Conservation (phyloP, 352 stramenopile species). For the Globisporangium iwayamae region DNA sequence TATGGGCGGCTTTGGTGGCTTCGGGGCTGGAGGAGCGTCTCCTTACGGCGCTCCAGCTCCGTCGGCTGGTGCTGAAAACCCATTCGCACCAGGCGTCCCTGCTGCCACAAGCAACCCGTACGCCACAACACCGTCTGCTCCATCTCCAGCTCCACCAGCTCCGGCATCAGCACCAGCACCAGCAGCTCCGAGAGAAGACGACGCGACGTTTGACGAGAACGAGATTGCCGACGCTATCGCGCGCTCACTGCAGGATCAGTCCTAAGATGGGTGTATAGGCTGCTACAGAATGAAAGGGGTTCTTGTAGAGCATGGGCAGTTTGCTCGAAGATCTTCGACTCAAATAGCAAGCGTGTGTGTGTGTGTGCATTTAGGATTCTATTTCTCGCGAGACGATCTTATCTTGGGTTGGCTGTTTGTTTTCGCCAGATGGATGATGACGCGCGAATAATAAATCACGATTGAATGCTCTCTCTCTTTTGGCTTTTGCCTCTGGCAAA, state of each 20-base stretch:
- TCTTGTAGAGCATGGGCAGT: too few species aligned
- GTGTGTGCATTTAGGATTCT: neutral
- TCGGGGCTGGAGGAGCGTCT: constrained; percentile 13
- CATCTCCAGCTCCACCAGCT: constrained; percentile 1
- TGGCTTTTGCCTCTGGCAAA: too few species aligned
- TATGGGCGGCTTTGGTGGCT: constrained; percentile 19
- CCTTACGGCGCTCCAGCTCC: constrained; percentile 29
- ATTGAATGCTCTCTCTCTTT: too few species aligned
- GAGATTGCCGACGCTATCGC: constrained; percentile 79
- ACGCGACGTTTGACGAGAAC: constrained; percentile 59
- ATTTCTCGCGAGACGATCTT: neutral
- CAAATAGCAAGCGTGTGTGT: too few species aligned
- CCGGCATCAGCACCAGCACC: constrained; percentile 13
- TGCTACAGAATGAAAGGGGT: neutral
- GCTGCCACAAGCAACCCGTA: constrained; percentile 26
- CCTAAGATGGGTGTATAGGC: neutral
- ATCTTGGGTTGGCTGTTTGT: neutral
- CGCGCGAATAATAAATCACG: constrained; percentile 10
- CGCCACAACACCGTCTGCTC: constrained; percentile 14
- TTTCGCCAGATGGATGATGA: constrained; percentile 3
- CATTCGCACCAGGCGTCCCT: constrained; percentile 23
- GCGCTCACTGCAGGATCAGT: constrained; percentile 72
- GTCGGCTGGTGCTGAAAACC: constrained; percentile 26
- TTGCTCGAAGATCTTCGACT: too few species aligned
- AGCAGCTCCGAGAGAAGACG: constrained; percentile 15